Percentiles rank a stretch among this genome's conserved stretches.
These are phyloP conservation scores for Pythium rhizo-oryzae DNA, from an alignment of 352 stramenopile genomes.

Conservation along the genomic window DNA sequence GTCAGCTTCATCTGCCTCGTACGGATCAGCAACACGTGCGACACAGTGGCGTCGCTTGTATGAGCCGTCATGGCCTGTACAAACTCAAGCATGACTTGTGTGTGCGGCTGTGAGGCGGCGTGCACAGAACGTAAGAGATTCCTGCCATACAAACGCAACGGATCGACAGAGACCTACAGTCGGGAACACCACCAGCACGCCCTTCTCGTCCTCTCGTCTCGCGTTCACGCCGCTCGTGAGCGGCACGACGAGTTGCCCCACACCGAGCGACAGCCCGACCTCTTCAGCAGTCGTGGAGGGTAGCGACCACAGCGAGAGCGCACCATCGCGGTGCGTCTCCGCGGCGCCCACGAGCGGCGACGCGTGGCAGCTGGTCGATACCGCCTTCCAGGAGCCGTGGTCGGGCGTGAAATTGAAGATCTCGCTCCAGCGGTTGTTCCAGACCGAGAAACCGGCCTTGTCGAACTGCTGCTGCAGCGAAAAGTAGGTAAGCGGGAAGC, in stretches of 20 bases:
- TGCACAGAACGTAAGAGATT: no score
- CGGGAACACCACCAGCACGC: constrained; percentile 50
- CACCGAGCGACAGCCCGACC: constrained; percentile 43
- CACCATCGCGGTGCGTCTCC: constrained; percentile 31
- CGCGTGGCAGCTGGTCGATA: constrained; percentile 32
- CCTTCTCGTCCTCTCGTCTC: constrained; percentile 31
- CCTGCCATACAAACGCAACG: no score
- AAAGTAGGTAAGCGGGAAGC: constrained; percentile 71
- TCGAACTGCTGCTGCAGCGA: constrained; percentile 72
- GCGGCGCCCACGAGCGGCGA: constrained; percentile 42
- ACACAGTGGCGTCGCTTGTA: not conserved
- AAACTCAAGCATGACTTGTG: constrained; percentile 53
- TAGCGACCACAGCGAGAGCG: constrained; percentile 51
- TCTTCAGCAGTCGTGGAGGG: constrained; percentile 44
- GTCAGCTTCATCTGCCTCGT: constrained; percentile 59
- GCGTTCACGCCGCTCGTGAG: constrained; percentile 43
- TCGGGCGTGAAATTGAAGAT: constrained; percentile 76
- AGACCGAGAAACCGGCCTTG: constrained; percentile 67
- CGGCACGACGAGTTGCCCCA: constrained; percentile 52
- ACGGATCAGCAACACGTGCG: constrained; percentile 39
- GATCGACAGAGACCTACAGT: constrained; percentile 5
- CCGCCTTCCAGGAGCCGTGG: constrained; percentile 49
- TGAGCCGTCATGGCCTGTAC: constrained; percentile 31
- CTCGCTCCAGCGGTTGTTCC: constrained; percentile 87
- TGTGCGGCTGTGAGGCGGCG: constrained; percentile 37